These are phyloP conservation scores for Eucalyptus globulus DNA, from an alignment of 345 rosid genomes.

Conservation along the genomic window DNA sequence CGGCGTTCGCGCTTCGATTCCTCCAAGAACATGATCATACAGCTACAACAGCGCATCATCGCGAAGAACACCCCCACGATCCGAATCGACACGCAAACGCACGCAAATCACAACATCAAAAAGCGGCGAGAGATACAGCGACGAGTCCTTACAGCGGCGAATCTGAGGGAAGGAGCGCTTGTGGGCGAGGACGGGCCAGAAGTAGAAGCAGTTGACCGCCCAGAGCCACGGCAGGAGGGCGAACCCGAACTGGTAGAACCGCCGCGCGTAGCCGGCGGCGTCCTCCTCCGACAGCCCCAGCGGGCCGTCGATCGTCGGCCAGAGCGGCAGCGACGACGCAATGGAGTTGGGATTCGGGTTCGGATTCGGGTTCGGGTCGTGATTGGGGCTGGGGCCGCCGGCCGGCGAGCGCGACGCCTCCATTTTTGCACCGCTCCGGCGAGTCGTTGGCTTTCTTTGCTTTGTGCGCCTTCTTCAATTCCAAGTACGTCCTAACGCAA, in stretches of 20 bases:
- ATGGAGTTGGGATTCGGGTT: conserved; percentile 10
- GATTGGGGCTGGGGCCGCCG: not conserved
- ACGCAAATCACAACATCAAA: not conserved
- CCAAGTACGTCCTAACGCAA: not conserved
- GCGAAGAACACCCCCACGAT: not conserved
- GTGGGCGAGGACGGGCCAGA: conserved; percentile 97
- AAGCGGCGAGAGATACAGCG: not conserved
- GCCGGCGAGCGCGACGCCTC: conserved; percentile 33
- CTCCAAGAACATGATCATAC: not conserved
- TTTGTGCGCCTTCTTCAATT: not conserved
- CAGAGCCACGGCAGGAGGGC: conserved; percentile 89
- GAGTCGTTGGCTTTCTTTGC: not conserved
- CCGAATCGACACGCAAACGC: not conserved
- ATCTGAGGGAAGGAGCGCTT: conserved; percentile 69
- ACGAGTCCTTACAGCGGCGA: conserved; percentile 41
- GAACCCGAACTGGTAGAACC: conserved; percentile 83
- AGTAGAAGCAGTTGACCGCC: conserved; percentile 97
- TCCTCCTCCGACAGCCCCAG: conserved; percentile 83
- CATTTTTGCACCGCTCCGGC: conserved; percentile 12
- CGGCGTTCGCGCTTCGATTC: not conserved
- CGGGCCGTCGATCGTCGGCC: conserved; percentile 92
- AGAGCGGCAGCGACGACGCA: conserved; percentile 37
- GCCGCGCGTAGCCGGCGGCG: conserved; percentile 68
- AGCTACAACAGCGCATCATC: not conserved
- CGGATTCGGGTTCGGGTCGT: conserved; percentile 3